Evolutionary conservation across 768 basidiomycete genomes (phyloP).

Genomic region (Amanita fuliginea): DNA sequence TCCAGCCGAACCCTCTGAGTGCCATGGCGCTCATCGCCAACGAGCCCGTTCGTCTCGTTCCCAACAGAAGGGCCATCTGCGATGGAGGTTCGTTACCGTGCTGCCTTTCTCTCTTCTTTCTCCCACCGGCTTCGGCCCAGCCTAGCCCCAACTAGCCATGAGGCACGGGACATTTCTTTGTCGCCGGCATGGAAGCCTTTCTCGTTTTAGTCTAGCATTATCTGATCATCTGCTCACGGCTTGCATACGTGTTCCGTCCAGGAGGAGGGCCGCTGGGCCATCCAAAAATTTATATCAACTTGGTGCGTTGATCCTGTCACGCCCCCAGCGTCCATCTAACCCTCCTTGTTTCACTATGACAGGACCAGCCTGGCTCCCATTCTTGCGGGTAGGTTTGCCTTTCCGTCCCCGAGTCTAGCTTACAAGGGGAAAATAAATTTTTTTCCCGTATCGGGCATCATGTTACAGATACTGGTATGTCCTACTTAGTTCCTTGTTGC

Average conservation of each 20-base stretch:
- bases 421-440: not conserved
- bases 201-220: not conserved
- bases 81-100: conserved; percentile 82
- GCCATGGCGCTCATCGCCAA: conserved; percentile 85
- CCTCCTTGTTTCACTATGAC: conserved; percentile 2
- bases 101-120: not conserved
- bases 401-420: not conserved
- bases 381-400: conserved; percentile 63
- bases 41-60: conserved; percentile 76
- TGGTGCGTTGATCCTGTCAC: conserved; percentile 40
- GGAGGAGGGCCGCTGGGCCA: conserved; percentile 94
- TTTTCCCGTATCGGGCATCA: not conserved
- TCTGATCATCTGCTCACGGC: conserved; percentile 1
- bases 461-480: conserved; percentile 26
- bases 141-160: too few relatives aligned
- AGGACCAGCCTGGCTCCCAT: conserved; percentile 85
- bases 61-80: conserved; percentile 80
- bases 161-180: too few relatives aligned
- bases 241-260: conserved; percentile 25
- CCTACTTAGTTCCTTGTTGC: not conserved
- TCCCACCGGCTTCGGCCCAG: not conserved
- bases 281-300: conserved; percentile 92
- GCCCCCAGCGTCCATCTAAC: not conserved
- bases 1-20: conserved; percentile 83
- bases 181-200: not conserved